Percentiles rank a stretch among this genome's conserved stretches.
Evolutionary conservation across 1,139 yeast species (phyloP).

Genomic region (Arxiozyma bovina): DNA sequence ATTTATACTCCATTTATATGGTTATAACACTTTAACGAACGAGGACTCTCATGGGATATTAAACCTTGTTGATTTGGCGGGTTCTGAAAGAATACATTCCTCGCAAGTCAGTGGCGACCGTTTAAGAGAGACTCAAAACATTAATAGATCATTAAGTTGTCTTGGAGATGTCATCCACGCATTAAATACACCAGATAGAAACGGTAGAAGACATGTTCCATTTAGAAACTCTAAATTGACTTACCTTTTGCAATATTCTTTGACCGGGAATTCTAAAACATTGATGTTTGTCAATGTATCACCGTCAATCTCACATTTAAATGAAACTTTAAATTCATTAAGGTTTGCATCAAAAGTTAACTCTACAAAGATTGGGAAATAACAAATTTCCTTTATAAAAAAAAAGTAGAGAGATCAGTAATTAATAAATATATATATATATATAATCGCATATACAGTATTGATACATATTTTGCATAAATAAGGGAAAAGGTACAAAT

Average conservation of each 20-base stretch:
- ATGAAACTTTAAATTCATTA: constrained; percentile 75
- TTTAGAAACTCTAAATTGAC: constrained; percentile 61
- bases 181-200: constrained; percentile 37
- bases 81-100: constrained; percentile 73
- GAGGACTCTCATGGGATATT: constrained; percentile 51
- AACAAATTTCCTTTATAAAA: not conserved
- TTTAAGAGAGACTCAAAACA: constrained; percentile 78
- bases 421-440: not conserved
- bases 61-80: constrained; percentile 77
- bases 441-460: not conserved
- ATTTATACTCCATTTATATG: constrained; percentile 55
- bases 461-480: not conserved
- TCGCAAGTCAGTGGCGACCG: constrained; percentile 78
- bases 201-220: constrained; percentile 40
- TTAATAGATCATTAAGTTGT: constrained; percentile 80
- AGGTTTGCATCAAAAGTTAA: constrained; percentile 85
- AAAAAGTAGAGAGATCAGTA: not conserved
- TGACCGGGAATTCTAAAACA: constrained; percentile 81
- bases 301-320: constrained; percentile 51
- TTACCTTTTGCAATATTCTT: constrained; percentile 70
- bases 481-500: not conserved
- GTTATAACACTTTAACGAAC: constrained; percentile 45
- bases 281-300: constrained; percentile 90
- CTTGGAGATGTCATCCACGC: constrained; percentile 87
- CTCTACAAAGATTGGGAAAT: constrained; percentile 20